A percentile compares a stretch with the other conserved stretches of the same genome.
Evolutionary conservation across 192 early-diverging fungal genomes (phyloP).

Genomic region (Coemansia sp.): DNA sequence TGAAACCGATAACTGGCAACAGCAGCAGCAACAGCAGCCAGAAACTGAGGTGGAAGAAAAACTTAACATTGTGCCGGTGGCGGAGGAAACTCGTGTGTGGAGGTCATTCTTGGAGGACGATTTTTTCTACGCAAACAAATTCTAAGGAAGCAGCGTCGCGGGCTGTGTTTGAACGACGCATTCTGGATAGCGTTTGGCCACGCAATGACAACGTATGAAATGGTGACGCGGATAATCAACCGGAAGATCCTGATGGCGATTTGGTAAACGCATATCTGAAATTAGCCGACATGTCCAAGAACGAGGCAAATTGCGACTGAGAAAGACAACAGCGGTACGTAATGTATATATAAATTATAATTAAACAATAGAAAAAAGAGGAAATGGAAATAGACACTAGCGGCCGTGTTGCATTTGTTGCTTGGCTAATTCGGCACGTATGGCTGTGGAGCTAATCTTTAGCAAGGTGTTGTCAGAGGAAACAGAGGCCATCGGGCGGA

Average conservation of each 20-base stretch:
- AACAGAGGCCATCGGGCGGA: constrained; percentile 52
- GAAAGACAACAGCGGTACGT: background rate
- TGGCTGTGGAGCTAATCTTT: constrained; percentile 81
- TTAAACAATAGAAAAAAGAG: background rate
- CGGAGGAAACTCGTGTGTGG: constrained; percentile 1
- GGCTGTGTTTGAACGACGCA: background rate
- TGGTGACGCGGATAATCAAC: background rate
- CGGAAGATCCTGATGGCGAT: background rate
- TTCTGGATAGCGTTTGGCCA: constrained; percentile 11
- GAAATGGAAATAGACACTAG: background rate
- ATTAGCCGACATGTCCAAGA: background rate
- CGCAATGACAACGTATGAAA: background rate
- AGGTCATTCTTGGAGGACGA: background rate
- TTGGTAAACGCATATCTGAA: constrained; percentile 33
- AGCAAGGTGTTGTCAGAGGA: constrained; percentile 53
- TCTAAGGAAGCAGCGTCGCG: no score
- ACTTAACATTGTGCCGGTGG: background rate
- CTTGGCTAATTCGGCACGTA: constrained; percentile 56
- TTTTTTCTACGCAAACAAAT: no score
- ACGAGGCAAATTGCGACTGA: background rate
- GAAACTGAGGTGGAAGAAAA: no score
- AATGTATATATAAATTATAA: constrained; percentile 1
- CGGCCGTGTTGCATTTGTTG: constrained; percentile 16
- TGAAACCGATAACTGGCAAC: background rate
- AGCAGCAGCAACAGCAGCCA: no score